Evolutionary conservation across 352 stramenopile genomes (phyloP), one percentile per base, ranked within the genome.

Genomic region (Stramenopiles sp.): DNA sequence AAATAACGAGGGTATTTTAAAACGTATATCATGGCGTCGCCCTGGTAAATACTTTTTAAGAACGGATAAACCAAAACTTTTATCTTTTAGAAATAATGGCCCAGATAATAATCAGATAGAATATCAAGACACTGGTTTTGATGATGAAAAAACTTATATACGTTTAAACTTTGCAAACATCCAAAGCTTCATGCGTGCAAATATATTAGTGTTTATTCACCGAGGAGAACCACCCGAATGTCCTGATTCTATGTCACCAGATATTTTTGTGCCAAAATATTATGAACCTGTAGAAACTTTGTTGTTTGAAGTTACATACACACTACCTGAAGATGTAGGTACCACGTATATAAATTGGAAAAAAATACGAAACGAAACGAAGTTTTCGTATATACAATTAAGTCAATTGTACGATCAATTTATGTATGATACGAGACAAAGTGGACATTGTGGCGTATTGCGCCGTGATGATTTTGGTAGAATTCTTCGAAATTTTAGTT

Each of bases 81-180:
- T 76, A 13, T 76, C 65, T 4, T 76, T 76, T 76, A 33, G 65
- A 7, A 33, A 33, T 33, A 13, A 13, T 20, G 65, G 65, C 7
- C 30, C 30, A 1, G 30, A 76, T 31, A 33, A 33, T 13, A 76
- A 76, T 13, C 31, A 33, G 13, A 33, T 76, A 13, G 4, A 4
- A 76, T 33, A 33, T 7, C 4, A 31, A 31, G 4, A 53, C 13
- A 33, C 65, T 76, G 65, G 65, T 31, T 76, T 76, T 76, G 31
- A 76, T 4, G 13, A 76, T 76, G 65, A 76, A 13, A 76, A 76
- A 76, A 76, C 65, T 13, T 33, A 76, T 20, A 76, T 76, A 33
- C 30, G 65, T 31, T 20, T 76, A 13, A 33, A 33, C 13, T 76
- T 76, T 13, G 65, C 65, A 4, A 4, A 4, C 7, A 13, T 76